phyloP scores from a whole-genome alignment of 2,329 filamentous ascomycete genomes.

The Seiridium unicorne region DNA sequence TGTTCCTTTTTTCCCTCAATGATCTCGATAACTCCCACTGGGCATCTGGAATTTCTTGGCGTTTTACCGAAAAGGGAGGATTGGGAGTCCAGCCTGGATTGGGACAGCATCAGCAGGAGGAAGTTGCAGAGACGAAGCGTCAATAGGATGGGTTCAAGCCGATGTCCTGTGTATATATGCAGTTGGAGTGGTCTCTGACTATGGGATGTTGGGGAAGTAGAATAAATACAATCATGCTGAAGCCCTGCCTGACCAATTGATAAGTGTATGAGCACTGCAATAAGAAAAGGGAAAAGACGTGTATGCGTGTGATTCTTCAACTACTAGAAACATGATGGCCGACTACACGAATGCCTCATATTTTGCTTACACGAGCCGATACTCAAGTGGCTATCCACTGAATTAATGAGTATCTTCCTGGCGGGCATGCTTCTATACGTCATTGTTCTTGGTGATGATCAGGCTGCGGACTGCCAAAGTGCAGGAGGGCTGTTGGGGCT shows the following conservation, averaged over 20 bases:
- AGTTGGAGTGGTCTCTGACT: neutral
- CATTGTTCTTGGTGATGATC: too few relatives aligned
- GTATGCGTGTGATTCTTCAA: too few relatives aligned
- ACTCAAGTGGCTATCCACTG: too few relatives aligned
- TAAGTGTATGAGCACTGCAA: neutral
- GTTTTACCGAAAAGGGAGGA: neutral
- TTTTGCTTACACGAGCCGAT: too few relatives aligned
- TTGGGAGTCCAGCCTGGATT: neutral
- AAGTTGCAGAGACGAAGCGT: neutral
- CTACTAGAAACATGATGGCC: too few relatives aligned
- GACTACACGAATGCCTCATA: too few relatives aligned
- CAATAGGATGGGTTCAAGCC: neutral
- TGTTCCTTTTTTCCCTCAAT: neutral
- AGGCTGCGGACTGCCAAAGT: too few relatives aligned
- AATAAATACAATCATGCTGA: conserved; percentile 4
- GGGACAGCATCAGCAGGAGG: neutral
- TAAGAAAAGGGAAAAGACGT: too few relatives aligned
- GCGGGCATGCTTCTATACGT: too few relatives aligned
- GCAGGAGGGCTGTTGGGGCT: too few relatives aligned
- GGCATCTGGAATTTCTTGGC: neutral
- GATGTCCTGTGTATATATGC: neutral
- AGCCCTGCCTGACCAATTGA: neutral
- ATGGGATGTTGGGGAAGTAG: neutral
- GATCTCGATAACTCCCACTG: neutral
- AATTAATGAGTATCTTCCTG: too few relatives aligned